Evolutionary conservation across 2,329 filamentous ascomycete genomes (phyloP).

Genomic region (Fonsecaea multimorphosa): DNA sequence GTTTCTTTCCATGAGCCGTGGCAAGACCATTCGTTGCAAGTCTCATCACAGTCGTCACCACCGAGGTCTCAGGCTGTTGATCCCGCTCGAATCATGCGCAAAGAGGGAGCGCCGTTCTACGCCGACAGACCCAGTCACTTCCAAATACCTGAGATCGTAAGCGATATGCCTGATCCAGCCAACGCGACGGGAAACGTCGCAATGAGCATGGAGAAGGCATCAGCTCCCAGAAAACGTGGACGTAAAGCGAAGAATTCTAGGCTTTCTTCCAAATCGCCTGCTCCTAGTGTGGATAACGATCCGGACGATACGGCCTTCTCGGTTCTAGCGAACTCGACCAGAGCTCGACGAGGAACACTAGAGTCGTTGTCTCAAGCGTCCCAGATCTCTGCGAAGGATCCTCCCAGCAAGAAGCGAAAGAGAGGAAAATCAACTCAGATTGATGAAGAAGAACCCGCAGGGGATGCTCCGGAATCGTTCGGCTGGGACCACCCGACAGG

Average conservation of each 20-base stretch:
- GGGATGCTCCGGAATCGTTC: constrained; percentile 13
- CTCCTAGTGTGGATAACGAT: constrained; percentile 22
- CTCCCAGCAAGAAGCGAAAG: constrained; percentile 27
- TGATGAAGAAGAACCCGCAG: constrained; percentile 2
- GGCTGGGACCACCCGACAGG: constrained; percentile 31
- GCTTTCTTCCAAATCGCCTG: constrained; percentile 16
- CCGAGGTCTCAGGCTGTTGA: constrained; percentile 1
- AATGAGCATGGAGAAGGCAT: constrained; percentile 14
- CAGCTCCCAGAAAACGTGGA: constrained; percentile 33
- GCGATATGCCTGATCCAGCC: neutral
- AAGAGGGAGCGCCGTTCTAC: constrained; percentile 11
- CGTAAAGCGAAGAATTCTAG: constrained; percentile 35
- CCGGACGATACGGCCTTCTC: constrained; percentile 25
- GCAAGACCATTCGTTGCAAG: constrained; percentile 1
- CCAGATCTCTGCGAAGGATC: constrained; percentile 24
- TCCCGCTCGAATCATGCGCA: constrained; percentile 10
- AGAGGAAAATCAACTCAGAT: constrained; percentile 28
- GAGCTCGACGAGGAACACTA: constrained; percentile 32
- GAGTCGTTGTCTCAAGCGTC: constrained; percentile 37
- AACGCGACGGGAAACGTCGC: neutral
- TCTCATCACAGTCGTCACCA: constrained; percentile 9
- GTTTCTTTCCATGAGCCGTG: neutral
- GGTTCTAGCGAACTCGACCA: constrained; percentile 11
- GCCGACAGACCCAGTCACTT: neutral
- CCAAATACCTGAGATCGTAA: neutral